phyloP scores from a whole-genome alignment of 768 basidiomycete genomes.

The Sarcomyxa edulis region DNA sequence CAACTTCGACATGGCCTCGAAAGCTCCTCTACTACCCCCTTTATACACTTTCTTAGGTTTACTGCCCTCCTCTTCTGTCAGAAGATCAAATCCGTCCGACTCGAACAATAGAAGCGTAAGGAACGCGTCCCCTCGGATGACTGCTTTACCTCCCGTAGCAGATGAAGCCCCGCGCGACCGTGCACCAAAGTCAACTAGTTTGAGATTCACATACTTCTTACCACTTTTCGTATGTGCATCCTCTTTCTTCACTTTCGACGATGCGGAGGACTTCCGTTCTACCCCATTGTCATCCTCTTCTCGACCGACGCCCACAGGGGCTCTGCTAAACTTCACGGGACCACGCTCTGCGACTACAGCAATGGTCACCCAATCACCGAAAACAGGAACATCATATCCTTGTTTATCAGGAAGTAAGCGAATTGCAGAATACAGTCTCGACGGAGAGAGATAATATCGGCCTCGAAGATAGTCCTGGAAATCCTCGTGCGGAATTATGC shows the following conservation, averaged over 20 bases:
- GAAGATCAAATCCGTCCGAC: slow-evolving; percentile 62
- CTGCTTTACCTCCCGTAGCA: slow-evolving; percentile 47
- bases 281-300: slow-evolving; percentile 35
- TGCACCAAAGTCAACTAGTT: slow-evolving; percentile 76
- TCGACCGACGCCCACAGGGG: slow-evolving; percentile 51
- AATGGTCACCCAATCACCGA: slow-evolving; percentile 93
- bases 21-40: slow-evolving; percentile 91
- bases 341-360: slow-evolving; percentile 93
- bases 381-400: slow-evolving; percentile 87
- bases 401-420: slow-evolving; percentile 73
- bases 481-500: slow-evolving; percentile 67
- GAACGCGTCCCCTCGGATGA: slow-evolving; percentile 77
- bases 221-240: slow-evolving; percentile 34
- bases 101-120: slow-evolving; percentile 86
- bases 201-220: slow-evolving; percentile 84
- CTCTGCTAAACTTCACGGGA: slow-evolving; percentile 65
- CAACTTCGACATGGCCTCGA: slow-evolving; percentile 80
- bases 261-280: slow-evolving; percentile 16
- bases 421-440: slow-evolving; percentile 81
- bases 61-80: slow-evolving; percentile 45
- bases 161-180: slow-evolving; percentile 48
- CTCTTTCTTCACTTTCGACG: slow-evolving; percentile 29
- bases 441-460: slow-evolving; percentile 86
- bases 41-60: slow-evolving; percentile 62
- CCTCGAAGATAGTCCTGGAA: slow-evolving; percentile 77